Conservation (phyloP, 345 rosid species). For the Citrus trifoliata region DNA sequence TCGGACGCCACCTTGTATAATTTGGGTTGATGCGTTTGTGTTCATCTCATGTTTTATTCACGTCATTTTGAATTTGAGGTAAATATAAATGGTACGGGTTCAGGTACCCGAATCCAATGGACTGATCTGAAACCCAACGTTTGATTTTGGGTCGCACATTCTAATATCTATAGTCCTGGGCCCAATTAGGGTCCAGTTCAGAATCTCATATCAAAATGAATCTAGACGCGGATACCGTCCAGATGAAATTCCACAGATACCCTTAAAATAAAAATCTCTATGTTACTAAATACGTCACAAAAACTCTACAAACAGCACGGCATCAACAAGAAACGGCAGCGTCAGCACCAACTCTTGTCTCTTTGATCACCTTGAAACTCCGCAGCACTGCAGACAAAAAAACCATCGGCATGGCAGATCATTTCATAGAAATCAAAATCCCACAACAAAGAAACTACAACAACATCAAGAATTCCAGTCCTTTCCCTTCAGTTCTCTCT, state of each 20-base stretch:
- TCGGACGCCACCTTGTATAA: neutral
- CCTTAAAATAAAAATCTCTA: neutral
- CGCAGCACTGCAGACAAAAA: neutral
- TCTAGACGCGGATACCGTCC: conserved; percentile 8
- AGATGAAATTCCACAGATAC: neutral
- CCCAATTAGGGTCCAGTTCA: no score
- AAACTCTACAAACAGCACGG: neutral
- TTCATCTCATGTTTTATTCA: no score
- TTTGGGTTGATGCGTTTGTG: no score
- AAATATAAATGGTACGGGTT: no score
- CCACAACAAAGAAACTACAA: conserved; percentile 52
- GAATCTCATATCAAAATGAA: neutral
- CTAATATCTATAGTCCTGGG: no score
- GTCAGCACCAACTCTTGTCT: neutral
- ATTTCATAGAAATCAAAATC: conserved; percentile 37
- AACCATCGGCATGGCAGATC: conserved; percentile 30
- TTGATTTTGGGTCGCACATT: neutral
- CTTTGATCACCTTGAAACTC: neutral
- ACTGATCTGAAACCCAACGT: no score
- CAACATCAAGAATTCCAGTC: conserved; percentile 15
- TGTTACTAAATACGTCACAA: no score
- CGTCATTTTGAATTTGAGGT: no score
- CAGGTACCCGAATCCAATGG: no score
- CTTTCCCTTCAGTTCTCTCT: conserved; percentile 55
- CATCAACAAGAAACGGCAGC: neutral